Base-by-base conservation (phyloP, 257 asterid species). In the Nicotiana paniculata region DNA sequence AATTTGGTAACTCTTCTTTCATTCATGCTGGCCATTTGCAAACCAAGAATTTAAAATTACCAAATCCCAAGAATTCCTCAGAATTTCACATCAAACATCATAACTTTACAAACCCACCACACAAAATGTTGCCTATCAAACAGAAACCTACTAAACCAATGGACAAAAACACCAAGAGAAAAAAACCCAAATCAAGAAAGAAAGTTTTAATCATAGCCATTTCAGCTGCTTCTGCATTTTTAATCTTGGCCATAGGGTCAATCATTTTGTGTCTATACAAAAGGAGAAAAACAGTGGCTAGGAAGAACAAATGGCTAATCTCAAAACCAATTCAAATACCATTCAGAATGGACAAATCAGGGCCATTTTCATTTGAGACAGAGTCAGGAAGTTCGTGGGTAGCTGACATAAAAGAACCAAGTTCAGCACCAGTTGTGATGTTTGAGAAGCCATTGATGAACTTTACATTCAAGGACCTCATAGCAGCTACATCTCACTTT, bases 321-420 rank as follows among this genome's bases (percentile, higher is more conserved):
- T 91, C 99, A 1, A 91, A 84, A 81, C 98, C 99, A 62, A 86
- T 91, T 77, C 97, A 93, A 70, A 61, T 82, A 79, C 97, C 97
- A 3, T 90, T 90, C 77, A 84, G 90, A 55, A 46, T 92, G 5
- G 98, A 96, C 59, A 94, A 92, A 86, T 89, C 97, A 15, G 99
- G 99, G 39, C 99, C 99, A 79, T 94, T 96, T 76, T 86, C 95
- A 4, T 96, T 96, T 81, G 98, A 94, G 62, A 96, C 99, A 0
- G 99, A 92, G 66, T 94, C 98, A 72, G 98, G 98, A 17, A 89
- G 94, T n/a, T 93, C 95, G 24, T 96, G 99, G 99, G 84, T 96
- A 0, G 99, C 95, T 3, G 99, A 96, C 76, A 90, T 96, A 9
- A 93, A 90, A 48, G 99, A 96, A 86, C 93, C 99, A 30, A 87